These are phyloP conservation scores for Primulina tabacum DNA, from an alignment of 257 asterid species.

Conservation along the genomic window DNA sequence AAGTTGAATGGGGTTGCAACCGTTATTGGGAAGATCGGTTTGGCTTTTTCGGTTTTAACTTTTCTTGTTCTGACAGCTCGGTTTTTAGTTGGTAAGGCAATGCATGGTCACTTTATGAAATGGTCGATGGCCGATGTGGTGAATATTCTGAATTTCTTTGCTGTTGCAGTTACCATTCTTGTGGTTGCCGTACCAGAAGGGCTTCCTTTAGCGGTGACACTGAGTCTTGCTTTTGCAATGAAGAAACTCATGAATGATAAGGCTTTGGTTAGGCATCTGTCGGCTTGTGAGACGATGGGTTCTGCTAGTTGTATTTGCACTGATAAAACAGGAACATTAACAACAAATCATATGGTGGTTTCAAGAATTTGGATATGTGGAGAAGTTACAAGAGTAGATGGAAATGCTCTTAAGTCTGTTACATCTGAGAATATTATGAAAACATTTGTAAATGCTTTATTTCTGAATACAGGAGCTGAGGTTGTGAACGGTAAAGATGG, in stretches of 20 bases:
- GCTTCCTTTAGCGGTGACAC: slow-evolving; percentile 73
- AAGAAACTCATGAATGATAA: slow-evolving; percentile 67
- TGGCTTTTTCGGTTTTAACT: slow-evolving; percentile 59
- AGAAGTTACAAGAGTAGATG: slow-evolving; percentile 43
- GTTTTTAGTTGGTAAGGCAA: slow-evolving; percentile 41
- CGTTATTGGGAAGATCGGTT: slow-evolving; percentile 68
- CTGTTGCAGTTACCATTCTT: slow-evolving; percentile 70
- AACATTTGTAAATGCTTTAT: slow-evolving; percentile 45
- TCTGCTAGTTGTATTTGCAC: slow-evolving; percentile 78
- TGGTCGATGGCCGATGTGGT: slow-evolving; percentile 55
- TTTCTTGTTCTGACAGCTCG: slow-evolving; percentile 56
- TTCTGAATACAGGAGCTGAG: slow-evolving; percentile 68
- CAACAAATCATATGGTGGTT: slow-evolving; percentile 80
- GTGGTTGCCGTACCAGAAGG: slow-evolving; percentile 94
- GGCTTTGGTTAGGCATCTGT: slow-evolving; percentile 66
- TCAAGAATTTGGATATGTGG: slow-evolving; percentile 62
- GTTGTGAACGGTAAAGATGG: slow-evolving; percentile 54
- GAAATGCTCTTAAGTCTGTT: slow-evolving; percentile 27
- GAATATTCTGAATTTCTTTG: slow-evolving; percentile 56
- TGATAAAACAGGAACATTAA: slow-evolving; percentile 78
- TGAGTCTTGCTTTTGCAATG: slow-evolving; percentile 86
- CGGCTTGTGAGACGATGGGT: slow-evolving; percentile 90
- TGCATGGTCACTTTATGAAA: slow-evolving; percentile 29
- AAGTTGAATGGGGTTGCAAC: slow-evolving; percentile 84
- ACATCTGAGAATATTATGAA: slow-evolving; percentile 36